Percentiles rank a stretch among this genome's conserved stretches.
phyloP scores from a whole-genome alignment of 345 rosid species.

The Erodium maritimum region DNA sequence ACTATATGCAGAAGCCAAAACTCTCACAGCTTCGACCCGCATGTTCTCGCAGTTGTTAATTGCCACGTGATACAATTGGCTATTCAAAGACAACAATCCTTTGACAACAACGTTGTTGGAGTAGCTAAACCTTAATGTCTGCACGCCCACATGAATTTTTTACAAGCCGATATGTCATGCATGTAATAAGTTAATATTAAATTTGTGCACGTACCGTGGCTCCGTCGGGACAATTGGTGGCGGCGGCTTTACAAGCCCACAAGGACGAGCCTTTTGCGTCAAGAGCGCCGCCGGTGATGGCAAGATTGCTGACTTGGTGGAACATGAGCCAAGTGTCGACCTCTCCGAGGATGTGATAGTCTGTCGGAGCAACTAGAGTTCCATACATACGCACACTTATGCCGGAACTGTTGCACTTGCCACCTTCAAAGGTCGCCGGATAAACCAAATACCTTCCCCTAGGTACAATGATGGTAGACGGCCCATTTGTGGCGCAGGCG shows the following conservation, averaged over 20 bases:
- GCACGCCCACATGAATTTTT: not conserved
- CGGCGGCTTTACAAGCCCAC: slow-evolving; percentile 42
- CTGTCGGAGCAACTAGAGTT: slow-evolving; percentile 33
- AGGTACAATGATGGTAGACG: slow-evolving; percentile 21
- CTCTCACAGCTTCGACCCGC: not conserved
- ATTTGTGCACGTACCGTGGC: slow-evolving; percentile 37
- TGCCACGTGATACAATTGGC: slow-evolving; percentile 17
- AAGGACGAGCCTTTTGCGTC: slow-evolving; percentile 48
- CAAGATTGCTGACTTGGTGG: slow-evolving; percentile 26
- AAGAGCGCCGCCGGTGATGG: slow-evolving; percentile 35
- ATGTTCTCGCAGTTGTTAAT: slow-evolving; percentile 14
- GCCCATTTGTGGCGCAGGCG: not conserved
- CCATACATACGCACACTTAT: slow-evolving; percentile 36
- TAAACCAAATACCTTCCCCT: slow-evolving; percentile 35
- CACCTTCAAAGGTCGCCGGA: slow-evolving; percentile 28
- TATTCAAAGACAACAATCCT: slow-evolving; percentile 12
- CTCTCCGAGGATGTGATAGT: slow-evolving; percentile 29
- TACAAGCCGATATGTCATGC: not conserved
- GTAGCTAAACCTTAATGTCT: slow-evolving; percentile 11
- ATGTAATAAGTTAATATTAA: not conserved
- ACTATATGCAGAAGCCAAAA: slow-evolving; percentile 12
- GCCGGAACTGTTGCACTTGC: slow-evolving; percentile 23
- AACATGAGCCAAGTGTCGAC: slow-evolving; percentile 36
- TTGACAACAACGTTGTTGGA: slow-evolving; percentile 12
- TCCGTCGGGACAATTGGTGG: slow-evolving; percentile 32